These are phyloP conservation scores for Tricholoma sp. DNA, from an alignment of 768 basidiomycete genomes.

Conservation along the genomic window DNA sequence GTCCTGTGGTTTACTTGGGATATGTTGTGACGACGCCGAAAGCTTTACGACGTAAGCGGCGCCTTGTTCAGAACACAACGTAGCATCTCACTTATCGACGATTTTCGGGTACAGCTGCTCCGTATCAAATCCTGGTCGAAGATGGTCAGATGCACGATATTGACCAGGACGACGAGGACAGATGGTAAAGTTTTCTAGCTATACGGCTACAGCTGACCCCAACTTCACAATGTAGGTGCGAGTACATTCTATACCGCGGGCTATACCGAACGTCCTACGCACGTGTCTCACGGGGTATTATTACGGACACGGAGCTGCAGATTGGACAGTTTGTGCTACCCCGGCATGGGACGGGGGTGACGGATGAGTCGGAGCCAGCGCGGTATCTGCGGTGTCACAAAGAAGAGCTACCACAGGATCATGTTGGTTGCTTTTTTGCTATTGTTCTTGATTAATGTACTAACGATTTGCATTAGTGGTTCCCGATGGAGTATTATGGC, in stretches of 20 bases:
- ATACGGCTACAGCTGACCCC: background rate
- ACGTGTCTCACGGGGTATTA: slow-evolving; percentile 72
- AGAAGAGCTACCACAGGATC: slow-evolving; percentile 57
- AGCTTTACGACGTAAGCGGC: slow-evolving; percentile 51
- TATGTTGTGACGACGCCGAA: slow-evolving; percentile 75
- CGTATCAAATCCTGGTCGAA: slow-evolving; percentile 70
- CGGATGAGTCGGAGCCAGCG: slow-evolving; percentile 55
- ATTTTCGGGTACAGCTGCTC: slow-evolving; percentile 44
- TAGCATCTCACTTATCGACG: slow-evolving; percentile 1
- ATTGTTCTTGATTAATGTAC: background rate
- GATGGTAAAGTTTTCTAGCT: slow-evolving; percentile 47
- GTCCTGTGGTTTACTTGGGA: slow-evolving; percentile 76
- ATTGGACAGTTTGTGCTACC: slow-evolving; percentile 83
- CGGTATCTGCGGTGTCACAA: slow-evolving; percentile 66
- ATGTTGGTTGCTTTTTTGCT: slow-evolving; percentile 40
- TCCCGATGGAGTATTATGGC: slow-evolving; percentile 68
- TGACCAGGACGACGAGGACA: slow-evolving; percentile 63
- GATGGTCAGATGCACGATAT: slow-evolving; percentile 81
- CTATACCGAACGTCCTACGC: slow-evolving; percentile 79
- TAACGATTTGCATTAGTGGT: slow-evolving; percentile 50
- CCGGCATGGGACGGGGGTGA: slow-evolving; percentile 43
- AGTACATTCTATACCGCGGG: slow-evolving; percentile 85
- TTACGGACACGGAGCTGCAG: slow-evolving; percentile 90
- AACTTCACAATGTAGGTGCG: slow-evolving; percentile 53
- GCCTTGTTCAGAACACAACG: background rate